Percentiles rank a stretch among this genome's conserved stretches.
phyloP scores from a whole-genome alignment of 441 rosid species.

The Metrosideros polymorpha region DNA sequence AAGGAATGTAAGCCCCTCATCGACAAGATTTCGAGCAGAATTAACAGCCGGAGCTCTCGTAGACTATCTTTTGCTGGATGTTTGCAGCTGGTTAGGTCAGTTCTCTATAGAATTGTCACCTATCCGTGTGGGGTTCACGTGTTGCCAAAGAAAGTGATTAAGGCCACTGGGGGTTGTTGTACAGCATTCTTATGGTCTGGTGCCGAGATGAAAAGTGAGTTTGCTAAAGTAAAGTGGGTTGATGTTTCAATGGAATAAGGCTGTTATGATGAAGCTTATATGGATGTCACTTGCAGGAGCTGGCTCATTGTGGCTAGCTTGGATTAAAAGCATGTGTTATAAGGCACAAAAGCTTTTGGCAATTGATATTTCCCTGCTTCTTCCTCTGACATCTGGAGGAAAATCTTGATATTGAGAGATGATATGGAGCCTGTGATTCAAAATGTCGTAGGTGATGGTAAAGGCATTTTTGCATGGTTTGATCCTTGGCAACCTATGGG shows the following conservation, averaged over 20 bases:
- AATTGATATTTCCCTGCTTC: neutral
- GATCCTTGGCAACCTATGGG: neutral
- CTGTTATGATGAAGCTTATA: neutral
- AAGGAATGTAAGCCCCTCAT: neutral
- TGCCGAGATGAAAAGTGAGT: neutral
- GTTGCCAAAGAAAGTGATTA: neutral
- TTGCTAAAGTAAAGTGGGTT: neutral
- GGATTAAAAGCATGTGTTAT: neutral
- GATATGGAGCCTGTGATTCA: neutral
- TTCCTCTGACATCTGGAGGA: neutral
- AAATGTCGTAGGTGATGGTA: accelerated
- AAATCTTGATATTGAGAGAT: neutral
- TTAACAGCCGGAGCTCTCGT: neutral
- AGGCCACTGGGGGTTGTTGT: neutral
- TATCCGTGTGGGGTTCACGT: neutral
- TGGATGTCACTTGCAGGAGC: neutral
- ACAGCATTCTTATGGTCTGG: neutral
- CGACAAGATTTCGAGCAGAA: neutral
- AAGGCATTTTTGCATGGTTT: neutral
- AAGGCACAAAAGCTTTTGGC: neutral
- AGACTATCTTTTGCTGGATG: neutral
- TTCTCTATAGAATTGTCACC: neutral
- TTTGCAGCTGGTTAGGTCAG: neutral
- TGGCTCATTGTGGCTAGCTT: neutral
- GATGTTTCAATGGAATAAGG: neutral